These are phyloP conservation scores for Zymoseptoria tritici DNA, from an alignment of 2,329 filamentous ascomycete genomes.

Conservation along the genomic window DNA sequence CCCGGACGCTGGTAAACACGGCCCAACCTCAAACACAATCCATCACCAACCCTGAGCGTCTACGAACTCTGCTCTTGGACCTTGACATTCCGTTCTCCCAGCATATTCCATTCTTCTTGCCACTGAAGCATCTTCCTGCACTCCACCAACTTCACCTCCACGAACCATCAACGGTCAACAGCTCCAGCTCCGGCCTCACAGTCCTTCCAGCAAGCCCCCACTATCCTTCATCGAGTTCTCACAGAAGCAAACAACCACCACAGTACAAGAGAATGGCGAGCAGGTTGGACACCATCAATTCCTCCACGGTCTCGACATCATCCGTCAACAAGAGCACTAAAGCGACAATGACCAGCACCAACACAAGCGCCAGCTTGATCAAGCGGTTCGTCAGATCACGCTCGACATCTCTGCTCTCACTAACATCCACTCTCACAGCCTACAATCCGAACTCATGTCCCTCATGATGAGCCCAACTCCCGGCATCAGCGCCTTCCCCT, in stretches of 20 bases:
- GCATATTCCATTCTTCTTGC: not conserved
- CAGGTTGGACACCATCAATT: slow-evolving; percentile 23
- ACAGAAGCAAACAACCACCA: not conserved
- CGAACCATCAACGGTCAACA: not conserved
- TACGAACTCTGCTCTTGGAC: not conserved
- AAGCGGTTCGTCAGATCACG: slow-evolving; percentile 35
- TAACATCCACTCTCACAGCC: slow-evolving; percentile 43
- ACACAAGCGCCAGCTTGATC: slow-evolving; percentile 38
- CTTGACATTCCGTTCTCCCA: not conserved
- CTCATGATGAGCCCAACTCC: slow-evolving; percentile 93
- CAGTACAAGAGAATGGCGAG: slow-evolving; percentile 21
- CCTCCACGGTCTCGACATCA: slow-evolving; percentile 25
- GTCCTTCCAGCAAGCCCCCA: not conserved
- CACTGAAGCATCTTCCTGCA: not conserved
- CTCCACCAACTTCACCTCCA: not conserved
- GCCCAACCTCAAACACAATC: not conserved
- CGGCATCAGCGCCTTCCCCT: slow-evolving; percentile 90
- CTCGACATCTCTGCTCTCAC: not conserved
- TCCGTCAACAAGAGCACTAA: slow-evolving; percentile 28
- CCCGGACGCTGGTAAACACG: not conserved
- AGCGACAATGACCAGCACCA: slow-evolving; percentile 11
- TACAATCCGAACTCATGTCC: slow-evolving; percentile 97
- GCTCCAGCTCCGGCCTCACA: not conserved
- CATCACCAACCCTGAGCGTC: not conserved
- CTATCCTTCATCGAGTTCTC: not conserved